Conservation (phyloP, 2,329 filamentous ascomycete species). For the Trichoderma sp. region DNA sequence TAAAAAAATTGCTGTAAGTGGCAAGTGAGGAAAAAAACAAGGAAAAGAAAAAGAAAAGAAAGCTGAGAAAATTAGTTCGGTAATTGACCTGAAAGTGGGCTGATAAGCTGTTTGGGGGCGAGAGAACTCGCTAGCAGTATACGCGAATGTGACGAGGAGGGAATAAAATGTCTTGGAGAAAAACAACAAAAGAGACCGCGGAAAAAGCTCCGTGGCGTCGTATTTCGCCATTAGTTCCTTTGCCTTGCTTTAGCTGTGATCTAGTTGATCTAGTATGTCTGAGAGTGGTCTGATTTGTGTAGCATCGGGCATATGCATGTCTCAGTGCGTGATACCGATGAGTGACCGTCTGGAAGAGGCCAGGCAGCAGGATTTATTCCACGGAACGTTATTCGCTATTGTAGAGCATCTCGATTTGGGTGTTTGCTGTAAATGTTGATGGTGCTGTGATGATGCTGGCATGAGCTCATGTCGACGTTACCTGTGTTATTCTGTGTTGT, state of each 20-base stretch:
- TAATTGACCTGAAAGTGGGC: neutral
- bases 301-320: slow-evolving; percentile 12
- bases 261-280: neutral
- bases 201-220: neutral
- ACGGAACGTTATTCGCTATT: neutral
- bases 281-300: slow-evolving; percentile 15
- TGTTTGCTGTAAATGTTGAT: neutral
- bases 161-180: neutral
- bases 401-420: neutral
- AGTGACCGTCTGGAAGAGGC: neutral
- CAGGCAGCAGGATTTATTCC: neutral
- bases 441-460: neutral
- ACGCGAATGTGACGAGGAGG: neutral
- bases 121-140: neutral
- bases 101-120: neutral
- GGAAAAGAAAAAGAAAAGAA: neutral
- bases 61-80: neutral
- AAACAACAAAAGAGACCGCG: neutral
- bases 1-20: too few species aligned
- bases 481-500: neutral
- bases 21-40: neutral
- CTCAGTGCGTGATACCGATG: slow-evolving; percentile 3
- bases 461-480: neutral
- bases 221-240: neutral
- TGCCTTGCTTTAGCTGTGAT: neutral